phyloP scores from a whole-genome alignment of 768 basidiomycete genomes.

The Lactarius vividus region DNA sequence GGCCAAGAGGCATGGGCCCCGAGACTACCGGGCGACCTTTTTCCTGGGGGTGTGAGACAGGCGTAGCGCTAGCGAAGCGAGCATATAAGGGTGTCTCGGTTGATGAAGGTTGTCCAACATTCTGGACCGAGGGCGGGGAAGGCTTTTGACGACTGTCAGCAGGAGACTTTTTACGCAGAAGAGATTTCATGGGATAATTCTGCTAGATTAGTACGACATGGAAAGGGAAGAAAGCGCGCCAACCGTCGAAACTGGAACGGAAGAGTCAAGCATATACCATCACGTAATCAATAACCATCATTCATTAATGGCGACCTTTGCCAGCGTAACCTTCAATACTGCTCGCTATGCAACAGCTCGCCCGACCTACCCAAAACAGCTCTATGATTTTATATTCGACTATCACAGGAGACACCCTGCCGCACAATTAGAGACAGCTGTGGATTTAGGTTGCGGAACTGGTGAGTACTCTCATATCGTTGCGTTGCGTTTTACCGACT shows the following conservation, averaged over 20 bases:
- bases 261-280: not conserved
- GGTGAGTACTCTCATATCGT: constrained; percentile 40
- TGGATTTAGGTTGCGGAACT: constrained; percentile 86
- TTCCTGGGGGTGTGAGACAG: constrained; percentile 17
- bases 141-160: constrained; percentile 12
- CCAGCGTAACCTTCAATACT: constrained; percentile 66
- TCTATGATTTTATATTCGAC: constrained; percentile 61
- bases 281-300: not conserved
- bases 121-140: constrained; percentile 5
- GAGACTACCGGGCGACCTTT: constrained; percentile 29
- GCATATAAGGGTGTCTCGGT: constrained; percentile 32
- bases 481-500: not conserved
- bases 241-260: not conserved
- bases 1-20: constrained; percentile 31
- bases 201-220: constrained; percentile 10
- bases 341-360: constrained; percentile 63
- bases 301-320: constrained; percentile 69
- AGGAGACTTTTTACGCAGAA: constrained; percentile 23
- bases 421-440: constrained; percentile 51
- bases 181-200: constrained; percentile 22
- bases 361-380: constrained; percentile 66
- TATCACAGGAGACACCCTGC: constrained; percentile 47
- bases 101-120: constrained; percentile 8
- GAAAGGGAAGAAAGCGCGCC: constrained; percentile 15
- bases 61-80: constrained; percentile 29